phyloP scores from a whole-genome alignment of 2,329 filamentous ascomycete genomes.

The Pseudopithomyces maydicus region DNA sequence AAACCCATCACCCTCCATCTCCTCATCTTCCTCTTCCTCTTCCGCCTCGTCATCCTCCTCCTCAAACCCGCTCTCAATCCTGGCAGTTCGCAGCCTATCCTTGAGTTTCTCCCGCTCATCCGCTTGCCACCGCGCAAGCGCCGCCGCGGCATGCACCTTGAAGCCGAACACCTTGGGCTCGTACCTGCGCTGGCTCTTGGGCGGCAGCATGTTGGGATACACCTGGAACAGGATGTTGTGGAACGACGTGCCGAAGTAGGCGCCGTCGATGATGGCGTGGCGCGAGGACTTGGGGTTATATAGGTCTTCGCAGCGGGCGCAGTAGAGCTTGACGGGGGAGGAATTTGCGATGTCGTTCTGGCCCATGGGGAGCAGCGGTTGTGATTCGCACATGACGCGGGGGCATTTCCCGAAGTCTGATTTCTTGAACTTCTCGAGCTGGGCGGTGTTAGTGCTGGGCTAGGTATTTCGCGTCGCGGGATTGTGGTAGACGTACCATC shows the following conservation, averaged over 20 bases:
- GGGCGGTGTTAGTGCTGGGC: background rate
- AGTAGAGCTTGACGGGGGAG: constrained; percentile 96
- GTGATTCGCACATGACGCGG: constrained; percentile 90
- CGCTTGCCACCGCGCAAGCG: constrained; percentile 90
- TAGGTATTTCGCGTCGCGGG: background rate
- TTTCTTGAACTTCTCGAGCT: constrained; percentile 99
- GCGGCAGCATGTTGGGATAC: constrained; percentile 85
- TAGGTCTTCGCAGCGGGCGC: constrained; percentile 93
- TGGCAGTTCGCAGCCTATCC: constrained; percentile 69
- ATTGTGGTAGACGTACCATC: constrained; percentile 72
- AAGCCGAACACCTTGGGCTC: constrained; percentile 93
- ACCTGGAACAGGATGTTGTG: constrained; percentile 99
- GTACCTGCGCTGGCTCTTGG: constrained; percentile 85
- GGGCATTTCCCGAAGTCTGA: constrained; percentile 98
- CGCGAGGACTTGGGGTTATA: constrained; percentile 99
- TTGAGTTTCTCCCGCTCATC: constrained; percentile 81
- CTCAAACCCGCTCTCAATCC: constrained; percentile 79
- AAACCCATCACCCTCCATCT: constrained; percentile 41
- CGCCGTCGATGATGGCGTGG: constrained; percentile 92
- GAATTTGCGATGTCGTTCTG: constrained; percentile 86
- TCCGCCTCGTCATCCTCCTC: constrained; percentile 67
- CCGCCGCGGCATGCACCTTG: constrained; percentile 87
- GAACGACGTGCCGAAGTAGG: constrained; percentile 97
- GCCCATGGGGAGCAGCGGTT: constrained; percentile 93
- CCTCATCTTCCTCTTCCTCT: constrained; percentile 60